Conservation (phyloP, 352 stramenopile genomes). For the Paralagenidium karlingii region DNA sequence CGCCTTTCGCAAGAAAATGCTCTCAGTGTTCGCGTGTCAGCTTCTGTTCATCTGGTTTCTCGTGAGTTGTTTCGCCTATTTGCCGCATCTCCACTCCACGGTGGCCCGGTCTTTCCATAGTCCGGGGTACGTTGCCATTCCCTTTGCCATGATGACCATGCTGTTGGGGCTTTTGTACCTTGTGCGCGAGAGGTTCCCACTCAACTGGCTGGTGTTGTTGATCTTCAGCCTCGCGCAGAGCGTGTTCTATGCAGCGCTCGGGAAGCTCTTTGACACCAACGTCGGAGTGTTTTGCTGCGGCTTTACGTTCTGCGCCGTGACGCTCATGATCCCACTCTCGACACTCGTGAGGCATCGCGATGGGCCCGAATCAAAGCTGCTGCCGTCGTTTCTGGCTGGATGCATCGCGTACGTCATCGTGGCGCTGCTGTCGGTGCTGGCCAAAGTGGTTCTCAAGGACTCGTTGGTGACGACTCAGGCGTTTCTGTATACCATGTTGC, state of each 20-base stretch:
- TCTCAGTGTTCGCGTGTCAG: conserved; percentile 28
- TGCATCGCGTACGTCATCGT: conserved; percentile 14
- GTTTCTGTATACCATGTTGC: conserved; percentile 18
- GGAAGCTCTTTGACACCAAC: conserved; percentile 18
- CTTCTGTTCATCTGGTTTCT: conserved; percentile 17
- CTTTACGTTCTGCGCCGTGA: conserved; percentile 25
- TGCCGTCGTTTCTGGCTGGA: conserved; percentile 15
- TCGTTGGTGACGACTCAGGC: conserved; percentile 21
- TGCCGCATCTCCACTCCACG: conserved; percentile 4
- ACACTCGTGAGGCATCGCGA: conserved; percentile 6
- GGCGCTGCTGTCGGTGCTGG: conserved; percentile 7
- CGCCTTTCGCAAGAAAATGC: conserved; percentile 29
- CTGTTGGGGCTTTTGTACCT: conserved; percentile 20
- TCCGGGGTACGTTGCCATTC: conserved; percentile 3
- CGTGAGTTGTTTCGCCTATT: conserved; percentile 15
- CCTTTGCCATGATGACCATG: conserved; percentile 13
- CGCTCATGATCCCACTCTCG: conserved; percentile 22
- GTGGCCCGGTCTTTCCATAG: conserved; percentile 10
- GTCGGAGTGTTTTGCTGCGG: conserved; percentile 24
- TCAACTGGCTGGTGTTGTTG: conserved; percentile 31
- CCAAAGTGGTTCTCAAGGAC: conserved; percentile 12
- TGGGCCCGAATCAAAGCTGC: conserved; percentile 11
- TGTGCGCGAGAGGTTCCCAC: conserved; percentile 23
- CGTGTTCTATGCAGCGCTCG: conserved; percentile 22
- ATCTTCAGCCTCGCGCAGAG: conserved; percentile 22